These are phyloP conservation scores for Colletotrichum gloeosporioides DNA, from an alignment of 2,329 filamentous ascomycete genomes.

Conservation along the genomic window DNA sequence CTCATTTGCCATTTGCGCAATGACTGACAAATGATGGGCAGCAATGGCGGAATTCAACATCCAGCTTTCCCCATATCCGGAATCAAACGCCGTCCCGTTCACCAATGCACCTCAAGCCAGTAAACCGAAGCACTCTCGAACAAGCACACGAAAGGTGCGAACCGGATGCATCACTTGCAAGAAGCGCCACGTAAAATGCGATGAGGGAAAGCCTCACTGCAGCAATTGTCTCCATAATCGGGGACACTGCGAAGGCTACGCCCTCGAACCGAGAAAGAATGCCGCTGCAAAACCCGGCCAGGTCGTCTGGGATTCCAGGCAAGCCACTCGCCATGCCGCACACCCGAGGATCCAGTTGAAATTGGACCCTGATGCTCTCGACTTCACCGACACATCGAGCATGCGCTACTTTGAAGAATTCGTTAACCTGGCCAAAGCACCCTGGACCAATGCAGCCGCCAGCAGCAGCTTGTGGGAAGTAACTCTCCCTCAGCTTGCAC, in stretches of 20 bases:
- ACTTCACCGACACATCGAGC: slow-evolving; percentile 21
- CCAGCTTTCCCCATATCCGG: neutral
- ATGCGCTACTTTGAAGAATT: slow-evolving; percentile 36
- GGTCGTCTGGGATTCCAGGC: slow-evolving; percentile 28
- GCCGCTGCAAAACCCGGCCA: slow-evolving; percentile 12
- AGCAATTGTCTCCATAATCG: slow-evolving; percentile 18
- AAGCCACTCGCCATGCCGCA: neutral
- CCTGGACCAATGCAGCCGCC: slow-evolving; percentile 32
- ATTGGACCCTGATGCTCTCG: slow-evolving; percentile 18
- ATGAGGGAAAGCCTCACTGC: slow-evolving; percentile 23
- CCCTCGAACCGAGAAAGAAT: slow-evolving; percentile 13
- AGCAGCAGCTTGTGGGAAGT: slow-evolving; percentile 31
- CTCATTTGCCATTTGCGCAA: neutral
- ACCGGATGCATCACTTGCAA: slow-evolving; percentile 25
- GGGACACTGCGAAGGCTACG: slow-evolving; percentile 23
- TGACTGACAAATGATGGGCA: neutral
- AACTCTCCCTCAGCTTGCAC: slow-evolving; percentile 34
- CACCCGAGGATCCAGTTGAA: slow-evolving; percentile 9
- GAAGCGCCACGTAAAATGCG: slow-evolving; percentile 24
- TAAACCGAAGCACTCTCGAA: slow-evolving; percentile 16
- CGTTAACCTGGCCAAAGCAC: slow-evolving; percentile 28
- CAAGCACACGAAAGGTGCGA: slow-evolving; percentile 21
- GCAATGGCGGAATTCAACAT: neutral
- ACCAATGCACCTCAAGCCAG: neutral
- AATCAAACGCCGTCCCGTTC: neutral